phyloP scores from a whole-genome alignment of 257 asterid genomes.

The Solanum gandarillasii region DNA sequence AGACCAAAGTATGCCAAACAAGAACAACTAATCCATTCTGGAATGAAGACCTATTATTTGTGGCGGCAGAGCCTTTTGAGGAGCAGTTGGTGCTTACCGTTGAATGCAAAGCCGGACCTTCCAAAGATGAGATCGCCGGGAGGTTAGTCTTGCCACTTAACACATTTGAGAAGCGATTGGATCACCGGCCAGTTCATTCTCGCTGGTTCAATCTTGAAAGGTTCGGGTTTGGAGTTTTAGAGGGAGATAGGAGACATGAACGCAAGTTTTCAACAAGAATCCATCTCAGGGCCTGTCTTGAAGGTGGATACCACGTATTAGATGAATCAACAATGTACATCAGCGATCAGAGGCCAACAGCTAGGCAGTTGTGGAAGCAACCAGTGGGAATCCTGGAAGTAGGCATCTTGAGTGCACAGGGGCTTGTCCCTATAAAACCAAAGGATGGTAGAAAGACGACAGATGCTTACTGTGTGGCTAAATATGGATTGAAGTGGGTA shows the following conservation, averaged over 20 bases:
- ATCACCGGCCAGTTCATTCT: slow-evolving; percentile 45
- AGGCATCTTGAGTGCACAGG: slow-evolving; percentile 56
- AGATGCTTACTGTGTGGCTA: slow-evolving; percentile 65
- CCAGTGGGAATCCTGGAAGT: slow-evolving; percentile 60
- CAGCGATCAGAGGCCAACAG: slow-evolving; percentile 21
- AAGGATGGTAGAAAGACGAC: slow-evolving; percentile 40
- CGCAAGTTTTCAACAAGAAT: slow-evolving; percentile 49
- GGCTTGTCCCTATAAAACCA: slow-evolving; percentile 31
- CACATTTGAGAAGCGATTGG: slow-evolving; percentile 41
- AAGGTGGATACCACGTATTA: not conserved
- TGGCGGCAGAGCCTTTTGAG: slow-evolving; percentile 76
- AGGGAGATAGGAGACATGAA: slow-evolving; percentile 46
- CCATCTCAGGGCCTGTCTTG: slow-evolving; percentile 23
- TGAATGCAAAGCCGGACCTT: slow-evolving; percentile 24
- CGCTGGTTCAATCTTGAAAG: slow-evolving; percentile 55
- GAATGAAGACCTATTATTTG: slow-evolving; percentile 67
- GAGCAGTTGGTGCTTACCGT: slow-evolving; percentile 44
- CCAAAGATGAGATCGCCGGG: slow-evolving; percentile 48
- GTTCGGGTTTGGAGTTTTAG: slow-evolving; percentile 46
- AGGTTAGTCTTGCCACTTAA: slow-evolving; percentile 28
- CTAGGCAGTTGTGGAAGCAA: slow-evolving; percentile 49
- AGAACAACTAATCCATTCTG: slow-evolving; percentile 52
- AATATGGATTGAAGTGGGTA: slow-evolving; percentile 65
- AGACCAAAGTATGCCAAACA: slow-evolving; percentile 36
- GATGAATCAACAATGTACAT: not conserved